Conservation (phyloP, 805 yeast genomes). For the Tetrapisispora namnaoensis region DNA sequence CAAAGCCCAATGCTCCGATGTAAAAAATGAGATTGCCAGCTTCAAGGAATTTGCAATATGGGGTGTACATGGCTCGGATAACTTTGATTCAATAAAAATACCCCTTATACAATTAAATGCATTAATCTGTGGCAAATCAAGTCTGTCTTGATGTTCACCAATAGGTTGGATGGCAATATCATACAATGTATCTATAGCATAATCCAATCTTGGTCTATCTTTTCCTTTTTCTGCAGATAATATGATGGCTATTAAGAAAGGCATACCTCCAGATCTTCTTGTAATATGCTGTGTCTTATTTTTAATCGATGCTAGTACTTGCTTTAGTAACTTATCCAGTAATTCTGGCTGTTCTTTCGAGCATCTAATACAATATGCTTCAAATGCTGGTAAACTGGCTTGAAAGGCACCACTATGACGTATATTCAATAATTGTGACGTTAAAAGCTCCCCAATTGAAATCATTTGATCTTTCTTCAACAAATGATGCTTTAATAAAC, state of each 20-base stretch:
- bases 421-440: conserved; percentile 59
- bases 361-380: conserved; percentile 55
- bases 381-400: conserved; percentile 74
- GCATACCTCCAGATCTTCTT: conserved; percentile 88
- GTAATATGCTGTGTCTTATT: conserved; percentile 62
- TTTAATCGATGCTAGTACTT: conserved; percentile 44
- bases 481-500: conserved; percentile 32
- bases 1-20: conserved; percentile 69
- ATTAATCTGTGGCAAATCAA: conserved; percentile 85
- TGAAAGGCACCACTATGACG: conserved; percentile 91
- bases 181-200: conserved; percentile 44
- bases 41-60: conserved; percentile 50
- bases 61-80: conserved; percentile 43
- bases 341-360: conserved; percentile 27
- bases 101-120: conserved; percentile 80
- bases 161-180: conserved; percentile 46
- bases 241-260: conserved; percentile 66
- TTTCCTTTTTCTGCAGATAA: conserved; percentile 40
- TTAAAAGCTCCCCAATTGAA: conserved; percentile 42
- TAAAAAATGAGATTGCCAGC: conserved; percentile 53
- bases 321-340: conserved; percentile 50
- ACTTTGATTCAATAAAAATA: conserved; percentile 58
- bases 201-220: conserved; percentile 33
- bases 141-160: conserved; percentile 39
- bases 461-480: conserved; percentile 17